These are phyloP conservation scores for Tritrichomonas musculus DNA, from an alignment of 208 protist genomes.

Conservation along the genomic window DNA sequence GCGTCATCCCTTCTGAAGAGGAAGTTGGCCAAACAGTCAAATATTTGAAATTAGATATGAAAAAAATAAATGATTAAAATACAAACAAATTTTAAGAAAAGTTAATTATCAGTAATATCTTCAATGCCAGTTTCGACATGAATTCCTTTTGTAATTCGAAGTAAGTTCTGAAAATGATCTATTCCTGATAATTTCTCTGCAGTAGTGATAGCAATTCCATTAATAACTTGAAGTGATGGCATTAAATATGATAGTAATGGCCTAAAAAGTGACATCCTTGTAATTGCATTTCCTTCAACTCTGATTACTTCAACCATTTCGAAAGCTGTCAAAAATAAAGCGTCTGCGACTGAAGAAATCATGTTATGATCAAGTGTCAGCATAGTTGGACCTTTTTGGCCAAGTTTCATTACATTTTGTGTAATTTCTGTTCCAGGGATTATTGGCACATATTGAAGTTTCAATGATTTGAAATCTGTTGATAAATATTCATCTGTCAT, in stretches of 20 bases:
- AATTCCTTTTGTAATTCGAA: too few species aligned
- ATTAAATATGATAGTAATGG: constrained; percentile 10
- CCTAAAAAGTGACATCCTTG: background rate
- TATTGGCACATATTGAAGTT: background rate
- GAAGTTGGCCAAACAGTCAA: too few species aligned
- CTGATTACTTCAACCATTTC: background rate
- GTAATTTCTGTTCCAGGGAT: background rate
- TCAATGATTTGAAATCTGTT: background rate
- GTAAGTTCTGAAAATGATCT: background rate
- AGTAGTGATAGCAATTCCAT: background rate
- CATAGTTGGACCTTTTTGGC: background rate
- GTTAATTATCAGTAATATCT: too few species aligned
- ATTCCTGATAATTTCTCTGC: background rate
- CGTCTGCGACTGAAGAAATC: background rate
- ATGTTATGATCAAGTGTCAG: background rate
- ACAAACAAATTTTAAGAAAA: too few species aligned
- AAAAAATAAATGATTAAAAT: too few species aligned
- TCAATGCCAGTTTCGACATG: too few species aligned
- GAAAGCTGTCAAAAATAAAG: background rate
- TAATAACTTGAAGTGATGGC: background rate
- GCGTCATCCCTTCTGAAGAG: too few species aligned
- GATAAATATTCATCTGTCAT: background rate
- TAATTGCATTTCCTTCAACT: background rate
- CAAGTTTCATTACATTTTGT: background rate
- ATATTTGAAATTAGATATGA: too few species aligned